Evolutionary conservation across 306 rosid genomes (phyloP), one percentile per base, ranked within the genome.

Genomic region (Acmispon strigosus): DNA sequence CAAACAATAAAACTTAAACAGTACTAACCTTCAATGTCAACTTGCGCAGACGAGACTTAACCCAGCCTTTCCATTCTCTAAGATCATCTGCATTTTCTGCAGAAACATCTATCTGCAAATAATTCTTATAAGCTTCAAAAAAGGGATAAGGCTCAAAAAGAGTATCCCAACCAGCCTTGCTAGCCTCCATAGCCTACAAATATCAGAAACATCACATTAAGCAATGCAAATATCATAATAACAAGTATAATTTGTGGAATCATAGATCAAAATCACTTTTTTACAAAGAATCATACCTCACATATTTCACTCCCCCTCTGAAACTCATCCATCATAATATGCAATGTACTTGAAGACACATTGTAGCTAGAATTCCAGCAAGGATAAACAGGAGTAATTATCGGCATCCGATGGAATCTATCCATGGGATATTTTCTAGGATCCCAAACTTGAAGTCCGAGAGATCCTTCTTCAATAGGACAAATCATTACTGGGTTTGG

Each of bases 41-140:
- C 61, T 87, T 92, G 49, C 98, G 97, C 34, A 94, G 87, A 42
- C 98, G 96, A 72, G 98, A 94, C 68, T 80, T 88, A 80, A 94
- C 98, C 98, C 97, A 94, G 24, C 98, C 98, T 73, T 91, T 90
- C 98, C 98, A 94, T 24, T 87, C 77, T 87, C 98, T 89, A 61
- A 90, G 75, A 77, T 91, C 97, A 44, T 91, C 97, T 22, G 54
- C 90, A 79, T 89, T 87, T 71, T 86, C 89, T 4, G 98, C 92
- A 41, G 80, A 63, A 67, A 94, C 77, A 66, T 89, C 98, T 81
- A 89, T 91, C 80, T 80, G 92, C 67, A 94, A 62, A 78, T 94
- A 94, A 79, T 89, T 82, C 81, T 84, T 94, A 45, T 94, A 91
- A 14, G 95, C 82, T 77, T 94, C 95, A 62, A 91, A 94, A 81